Base-by-base conservation (phyloP, 164 flowering plant species). In the Dillenia suffruticosa region DNA sequence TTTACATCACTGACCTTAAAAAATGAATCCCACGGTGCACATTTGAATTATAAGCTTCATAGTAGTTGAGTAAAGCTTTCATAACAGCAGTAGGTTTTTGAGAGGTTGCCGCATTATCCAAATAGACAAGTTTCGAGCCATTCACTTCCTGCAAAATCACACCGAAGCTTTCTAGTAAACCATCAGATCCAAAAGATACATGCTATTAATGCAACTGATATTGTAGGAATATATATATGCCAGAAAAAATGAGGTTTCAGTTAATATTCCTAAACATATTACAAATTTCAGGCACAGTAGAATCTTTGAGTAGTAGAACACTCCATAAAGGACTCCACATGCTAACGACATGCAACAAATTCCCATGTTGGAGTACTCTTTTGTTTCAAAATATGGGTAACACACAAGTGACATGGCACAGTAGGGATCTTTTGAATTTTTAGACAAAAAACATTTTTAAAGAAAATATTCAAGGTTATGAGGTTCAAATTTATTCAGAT, bases 101-200 rank as follows among this genome's bases (percentile, higher is more conserved):
- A 10, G 99, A 95, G 58, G 99, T 95, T 4, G 99, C 99, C 13
- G 97, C 99, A 69, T 85, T 95, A 61, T 95, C 97, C 68, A 95
- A 72, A 73, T 95, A 95, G 11, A 95, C 97, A 57, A 95, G 82
- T 55, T 77, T 84, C 2, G 81, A 77, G 24, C 89, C 90, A 77
- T 94, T 86, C 57, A 91, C 85, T 71, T 88, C 87, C 93, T 92
- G 70, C 51, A 63, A 62, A 60, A 51, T 59, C 32, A 49, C 14
- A 14, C 44, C 4, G 40, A 49, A 11, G 10, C 12, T 40, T 51
- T 9, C 40, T 24, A 48, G 53, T 19, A 44, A 44, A 16, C 15
- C 43, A 51, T 15, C 10, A 44, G 3, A 16, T 44, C 40, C 24
- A 45, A 70, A 51, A 19, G 9, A 22, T 16, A 5, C 16, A 48